Evolutionary conservation across 2,329 filamentous ascomycete genomes (phyloP).

Genomic region (Apiospora arundinis): DNA sequence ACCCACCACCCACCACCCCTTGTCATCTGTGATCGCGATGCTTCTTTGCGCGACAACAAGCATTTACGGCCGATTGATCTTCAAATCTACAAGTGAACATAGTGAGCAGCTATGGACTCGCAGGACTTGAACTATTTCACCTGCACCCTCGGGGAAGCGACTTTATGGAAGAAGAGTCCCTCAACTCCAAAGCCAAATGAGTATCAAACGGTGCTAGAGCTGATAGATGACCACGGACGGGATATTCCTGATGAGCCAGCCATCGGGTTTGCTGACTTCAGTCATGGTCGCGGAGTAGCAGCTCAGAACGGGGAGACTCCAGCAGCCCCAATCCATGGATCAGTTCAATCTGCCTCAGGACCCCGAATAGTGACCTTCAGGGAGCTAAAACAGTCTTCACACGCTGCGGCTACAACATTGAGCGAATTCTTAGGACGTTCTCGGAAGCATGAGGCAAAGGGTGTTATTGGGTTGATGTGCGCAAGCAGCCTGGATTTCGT

Average conservation of each 20-base stretch:
- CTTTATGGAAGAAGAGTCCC: constrained; percentile 38
- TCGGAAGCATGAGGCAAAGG: constrained; percentile 26
- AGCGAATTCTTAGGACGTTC: background rate
- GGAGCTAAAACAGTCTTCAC: constrained; percentile 40
- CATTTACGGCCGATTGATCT: background rate
- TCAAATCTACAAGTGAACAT: background rate
- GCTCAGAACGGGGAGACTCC: constrained; percentile 19
- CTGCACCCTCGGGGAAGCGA: constrained; percentile 65
- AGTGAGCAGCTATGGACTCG: background rate
- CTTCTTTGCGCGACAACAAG: background rate
- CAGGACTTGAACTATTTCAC: constrained; percentile 60
- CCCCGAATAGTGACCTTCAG: constrained; percentile 35
- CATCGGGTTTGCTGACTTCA: constrained; percentile 53
- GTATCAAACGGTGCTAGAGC: constrained; percentile 53
- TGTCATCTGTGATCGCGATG: background rate
- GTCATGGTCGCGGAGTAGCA: background rate
- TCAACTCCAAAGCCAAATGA: constrained; percentile 34
- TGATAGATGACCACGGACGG: constrained; percentile 56
- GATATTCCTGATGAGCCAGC: constrained; percentile 48
- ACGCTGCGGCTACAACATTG: constrained; percentile 41
- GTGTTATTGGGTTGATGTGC: constrained; percentile 56
- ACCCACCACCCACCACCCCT: too few species aligned
- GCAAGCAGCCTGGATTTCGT: constrained; percentile 64
- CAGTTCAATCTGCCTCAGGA: background rate
- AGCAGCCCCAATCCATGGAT: constrained; percentile 19